Conservation (phyloP, 2,329 filamentous ascomycete species). For the Neoscytalidium dimidiatum region DNA sequence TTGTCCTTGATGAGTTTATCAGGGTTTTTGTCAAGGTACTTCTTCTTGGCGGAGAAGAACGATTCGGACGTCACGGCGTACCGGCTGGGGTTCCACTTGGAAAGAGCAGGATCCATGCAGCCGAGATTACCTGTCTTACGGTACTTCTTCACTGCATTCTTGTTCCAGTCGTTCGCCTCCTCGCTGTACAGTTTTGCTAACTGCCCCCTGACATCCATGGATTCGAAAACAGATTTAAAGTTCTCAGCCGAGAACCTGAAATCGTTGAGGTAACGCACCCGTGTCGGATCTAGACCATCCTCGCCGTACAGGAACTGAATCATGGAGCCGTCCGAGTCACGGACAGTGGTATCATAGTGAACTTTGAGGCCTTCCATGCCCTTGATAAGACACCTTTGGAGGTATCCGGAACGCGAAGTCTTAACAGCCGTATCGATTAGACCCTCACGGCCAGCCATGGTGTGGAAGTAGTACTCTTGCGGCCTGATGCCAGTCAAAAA, state of each 20-base stretch:
- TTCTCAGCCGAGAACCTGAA: constrained; percentile 92
- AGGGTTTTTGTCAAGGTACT: constrained; percentile 78
- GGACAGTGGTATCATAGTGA: constrained; percentile 90
- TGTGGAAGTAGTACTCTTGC: constrained; percentile 99
- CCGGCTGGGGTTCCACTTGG: constrained; percentile 72
- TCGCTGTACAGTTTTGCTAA: constrained; percentile 63
- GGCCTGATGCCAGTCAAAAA: constrained; percentile 97
- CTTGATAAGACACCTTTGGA: constrained; percentile 97
- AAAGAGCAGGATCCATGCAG: constrained; percentile 73
- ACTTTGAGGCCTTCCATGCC: constrained; percentile 95
- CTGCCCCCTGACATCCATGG: constrained; percentile 67
- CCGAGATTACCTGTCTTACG: constrained; percentile 70
- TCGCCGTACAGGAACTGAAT: constrained; percentile 97
- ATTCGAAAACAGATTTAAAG: constrained; percentile 74
- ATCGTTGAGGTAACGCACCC: constrained; percentile 86
- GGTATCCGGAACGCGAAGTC: constrained; percentile 92
- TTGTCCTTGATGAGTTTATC: constrained; percentile 62
- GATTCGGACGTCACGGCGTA: constrained; percentile 87
- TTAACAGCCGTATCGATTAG: constrained; percentile 99
- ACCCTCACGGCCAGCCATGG: constrained; percentile 98
- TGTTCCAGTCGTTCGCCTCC: constrained; percentile 63
- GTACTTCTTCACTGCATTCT: constrained; percentile 74
- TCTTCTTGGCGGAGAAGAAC: constrained; percentile 71
- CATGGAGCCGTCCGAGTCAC: constrained; percentile 89
- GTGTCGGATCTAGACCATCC: constrained; percentile 90